These are phyloP conservation scores for Schizosaccharomyces lindneri DNA, from an alignment of 805 yeast genomes.

Conservation along the genomic window DNA sequence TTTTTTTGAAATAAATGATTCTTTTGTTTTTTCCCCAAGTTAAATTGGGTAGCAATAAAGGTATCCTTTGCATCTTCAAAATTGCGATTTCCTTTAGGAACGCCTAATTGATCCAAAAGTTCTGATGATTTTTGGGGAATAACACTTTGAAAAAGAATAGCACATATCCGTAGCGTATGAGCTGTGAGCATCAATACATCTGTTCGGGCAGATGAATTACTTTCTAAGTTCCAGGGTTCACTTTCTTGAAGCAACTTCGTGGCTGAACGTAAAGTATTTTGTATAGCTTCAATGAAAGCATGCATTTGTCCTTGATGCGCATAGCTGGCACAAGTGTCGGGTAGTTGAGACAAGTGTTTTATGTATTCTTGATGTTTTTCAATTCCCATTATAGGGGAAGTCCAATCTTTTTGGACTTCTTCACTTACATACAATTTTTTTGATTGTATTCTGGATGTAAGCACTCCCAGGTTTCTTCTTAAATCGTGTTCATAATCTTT, in stretches of 20 bases:
- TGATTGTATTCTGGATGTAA: slow-evolving; percentile 52
- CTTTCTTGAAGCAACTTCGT: slow-evolving; percentile 13
- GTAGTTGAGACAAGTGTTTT: background rate
- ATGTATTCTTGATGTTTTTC: background rate
- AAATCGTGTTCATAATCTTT: slow-evolving; percentile 12
- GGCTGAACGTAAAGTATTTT: background rate
- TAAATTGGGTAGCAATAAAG: background rate
- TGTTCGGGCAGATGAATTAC: background rate
- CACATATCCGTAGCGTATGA: slow-evolving; percentile 41
- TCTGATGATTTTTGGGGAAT: slow-evolving; percentile 37
- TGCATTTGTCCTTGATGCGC: background rate
- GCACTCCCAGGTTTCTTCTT: slow-evolving; percentile 63
- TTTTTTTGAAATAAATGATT: background rate
- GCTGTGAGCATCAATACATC: slow-evolving; percentile 33
- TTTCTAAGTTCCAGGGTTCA: background rate
- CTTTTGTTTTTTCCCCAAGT: background rate
- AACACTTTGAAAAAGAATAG: slow-evolving; percentile 46
- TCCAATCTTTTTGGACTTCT: slow-evolving; percentile 7
- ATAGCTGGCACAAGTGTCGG: background rate
- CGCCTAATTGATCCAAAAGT: slow-evolving; percentile 22
- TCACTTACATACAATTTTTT: slow-evolving; percentile 30
- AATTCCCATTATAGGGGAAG: too few species aligned
- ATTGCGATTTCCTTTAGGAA: background rate
- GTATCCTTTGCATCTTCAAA: background rate
- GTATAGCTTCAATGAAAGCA: background rate